Conservation (phyloP, 2,329 filamentous ascomycete species). For the Talaromyces albobiverticillius region DNA sequence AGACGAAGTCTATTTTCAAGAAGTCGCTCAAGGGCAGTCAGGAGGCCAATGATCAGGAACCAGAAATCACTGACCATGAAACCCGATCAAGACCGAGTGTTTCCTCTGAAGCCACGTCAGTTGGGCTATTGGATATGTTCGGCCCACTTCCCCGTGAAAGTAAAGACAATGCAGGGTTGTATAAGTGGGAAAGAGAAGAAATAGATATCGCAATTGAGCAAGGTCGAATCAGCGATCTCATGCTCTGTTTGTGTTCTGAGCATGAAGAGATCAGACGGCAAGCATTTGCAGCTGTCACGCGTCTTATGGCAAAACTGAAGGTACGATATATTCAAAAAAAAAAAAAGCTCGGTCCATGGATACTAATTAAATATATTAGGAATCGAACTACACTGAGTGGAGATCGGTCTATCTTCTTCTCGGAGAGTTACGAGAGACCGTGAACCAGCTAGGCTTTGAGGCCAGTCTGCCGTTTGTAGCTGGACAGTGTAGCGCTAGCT, state of each 20-base stretch:
- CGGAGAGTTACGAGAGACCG: conserved; percentile 76
- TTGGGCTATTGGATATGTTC: conserved; percentile 54
- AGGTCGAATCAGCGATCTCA: conserved; percentile 65
- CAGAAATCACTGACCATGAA: conserved; percentile 14
- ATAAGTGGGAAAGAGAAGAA: conserved; percentile 71
- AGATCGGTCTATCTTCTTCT: conserved; percentile 76
- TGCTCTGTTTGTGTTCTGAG: conserved; percentile 72
- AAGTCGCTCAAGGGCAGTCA: conserved; percentile 34
- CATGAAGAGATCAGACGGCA: conserved; percentile 76
- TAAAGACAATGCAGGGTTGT: conserved; percentile 45
- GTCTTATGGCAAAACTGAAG: conserved; percentile 50
- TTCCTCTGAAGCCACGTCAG: conserved; percentile 14
- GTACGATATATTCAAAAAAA: conserved; percentile 24
- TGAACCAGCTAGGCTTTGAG: conserved; percentile 52
- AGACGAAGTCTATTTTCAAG: conserved; percentile 30
- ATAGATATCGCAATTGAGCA: conserved; percentile 77
- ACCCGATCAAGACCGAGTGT: conserved; percentile 8
- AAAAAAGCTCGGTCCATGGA: background rate
- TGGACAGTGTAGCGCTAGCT: conserved; percentile 70
- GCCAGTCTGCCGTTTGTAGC: conserved; percentile 69
- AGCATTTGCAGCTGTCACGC: conserved; percentile 47
- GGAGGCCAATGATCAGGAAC: conserved; percentile 11
- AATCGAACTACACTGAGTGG: conserved; percentile 70
- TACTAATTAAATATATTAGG: conserved; percentile 34
- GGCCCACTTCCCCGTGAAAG: conserved; percentile 47